phyloP scores from a whole-genome alignment of 768 basidiomycete genomes.

The Cystofilobasidium bisporidii region DNA sequence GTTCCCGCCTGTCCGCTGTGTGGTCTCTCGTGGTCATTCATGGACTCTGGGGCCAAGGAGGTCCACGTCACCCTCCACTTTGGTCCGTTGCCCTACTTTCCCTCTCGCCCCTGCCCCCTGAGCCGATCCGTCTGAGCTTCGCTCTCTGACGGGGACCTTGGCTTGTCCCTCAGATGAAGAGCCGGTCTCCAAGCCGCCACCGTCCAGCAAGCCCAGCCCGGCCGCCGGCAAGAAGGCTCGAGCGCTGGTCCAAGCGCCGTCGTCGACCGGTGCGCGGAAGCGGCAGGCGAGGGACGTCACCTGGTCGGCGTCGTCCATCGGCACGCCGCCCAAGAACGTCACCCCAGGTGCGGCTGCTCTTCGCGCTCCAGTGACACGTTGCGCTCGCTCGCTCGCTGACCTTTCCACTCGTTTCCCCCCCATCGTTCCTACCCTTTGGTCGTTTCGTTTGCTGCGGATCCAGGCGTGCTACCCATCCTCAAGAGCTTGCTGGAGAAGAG shows the following conservation, averaged over 20 bases:
- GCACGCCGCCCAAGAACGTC: conserved; percentile 13
- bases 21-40: not conserved
- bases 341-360: conserved; percentile 3
- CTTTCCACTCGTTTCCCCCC: not conserved
- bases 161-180: too few relatives aligned
- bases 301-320: not conserved
- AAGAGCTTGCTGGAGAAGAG: conserved; percentile 3
- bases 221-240: not conserved
- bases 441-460: not conserved
- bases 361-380: not conserved
- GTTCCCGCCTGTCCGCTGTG: not conserved
- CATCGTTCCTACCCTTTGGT: too few relatives aligned
- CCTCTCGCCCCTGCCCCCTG: not conserved
- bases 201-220: not conserved
- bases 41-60: not conserved
- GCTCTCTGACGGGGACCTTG: too few relatives aligned
- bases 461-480: conserved; percentile 20
- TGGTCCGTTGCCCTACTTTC: not conserved
- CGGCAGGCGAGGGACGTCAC: not conserved
- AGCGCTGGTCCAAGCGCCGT: not conserved
- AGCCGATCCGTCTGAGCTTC: not conserved
- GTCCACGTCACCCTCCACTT: not conserved
- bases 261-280: not conserved
- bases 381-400: not conserved
- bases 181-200: not conserved